phyloP scores from a whole-genome alignment of 2,329 filamentous ascomycete species.

The Verticillium longisporum region DNA sequence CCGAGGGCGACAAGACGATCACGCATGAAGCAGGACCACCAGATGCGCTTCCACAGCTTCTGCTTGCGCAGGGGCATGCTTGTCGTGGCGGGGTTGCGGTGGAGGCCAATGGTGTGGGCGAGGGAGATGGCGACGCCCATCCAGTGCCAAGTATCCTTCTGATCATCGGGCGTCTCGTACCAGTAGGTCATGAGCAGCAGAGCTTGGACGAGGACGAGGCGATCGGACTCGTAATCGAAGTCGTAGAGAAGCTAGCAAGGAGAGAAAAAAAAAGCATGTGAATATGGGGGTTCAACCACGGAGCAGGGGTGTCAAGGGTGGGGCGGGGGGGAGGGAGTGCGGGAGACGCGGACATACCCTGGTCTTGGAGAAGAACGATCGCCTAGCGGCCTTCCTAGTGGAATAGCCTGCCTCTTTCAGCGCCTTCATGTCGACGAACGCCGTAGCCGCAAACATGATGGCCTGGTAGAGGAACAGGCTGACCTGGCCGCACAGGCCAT shows the following conservation, averaged over 20 bases:
- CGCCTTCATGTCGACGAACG: conserved; percentile 76
- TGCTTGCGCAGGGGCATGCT: conserved; percentile 68
- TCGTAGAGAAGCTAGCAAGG: conserved; percentile 69
- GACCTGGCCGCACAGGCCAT: conserved; percentile 64
- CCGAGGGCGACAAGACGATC: conserved; percentile 88
- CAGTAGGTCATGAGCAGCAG: conserved; percentile 92
- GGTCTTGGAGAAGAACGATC: conserved; percentile 82
- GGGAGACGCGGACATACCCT: conserved; percentile 50
- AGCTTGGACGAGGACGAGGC: conserved; percentile 81
- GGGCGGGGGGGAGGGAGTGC: not conserved
- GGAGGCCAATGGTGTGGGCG: conserved; percentile 86
- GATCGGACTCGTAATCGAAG: conserved; percentile 89
- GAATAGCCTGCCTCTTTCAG: conserved; percentile 71
- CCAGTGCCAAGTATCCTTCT: conserved; percentile 98
- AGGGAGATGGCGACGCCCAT: conserved; percentile 93
- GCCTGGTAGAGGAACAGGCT: conserved; percentile 89
- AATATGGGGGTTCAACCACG: conserved; percentile 9
- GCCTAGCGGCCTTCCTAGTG: conserved; percentile 73
- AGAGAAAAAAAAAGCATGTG: conserved; percentile 14
- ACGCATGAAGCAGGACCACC: conserved; percentile 97
- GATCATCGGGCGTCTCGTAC: conserved; percentile 94
- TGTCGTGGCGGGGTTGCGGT: conserved; percentile 74
- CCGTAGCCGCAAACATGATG: conserved; percentile 88
- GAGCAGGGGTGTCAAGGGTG: not conserved
- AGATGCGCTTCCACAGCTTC: conserved; percentile 88